These are phyloP conservation scores for Carallia brachiata DNA, from an alignment of 345 rosid species.

Conservation along the genomic window DNA sequence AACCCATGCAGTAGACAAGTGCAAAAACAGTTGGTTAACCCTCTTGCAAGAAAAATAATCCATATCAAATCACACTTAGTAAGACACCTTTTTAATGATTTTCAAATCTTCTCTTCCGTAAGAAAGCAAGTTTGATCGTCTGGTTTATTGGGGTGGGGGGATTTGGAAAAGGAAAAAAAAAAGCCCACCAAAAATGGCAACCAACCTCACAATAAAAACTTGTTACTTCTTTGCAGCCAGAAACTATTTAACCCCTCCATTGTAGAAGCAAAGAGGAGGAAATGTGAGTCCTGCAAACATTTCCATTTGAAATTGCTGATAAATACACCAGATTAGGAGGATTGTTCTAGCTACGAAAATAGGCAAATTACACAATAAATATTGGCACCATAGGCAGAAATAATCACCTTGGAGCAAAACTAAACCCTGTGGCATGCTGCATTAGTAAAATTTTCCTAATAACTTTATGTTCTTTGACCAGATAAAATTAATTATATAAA, in stretches of 20 bases:
- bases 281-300: constrained; percentile 73
- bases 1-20: background rate
- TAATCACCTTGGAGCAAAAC: no score
- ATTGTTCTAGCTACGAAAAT: no score
- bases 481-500: background rate
- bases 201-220: constrained; percentile 79
- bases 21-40: background rate
- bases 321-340: background rate
- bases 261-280: constrained; percentile 94
- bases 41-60: background rate
- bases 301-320: constrained; percentile 7
- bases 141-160: no score
- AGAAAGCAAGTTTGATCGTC: background rate
- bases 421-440: no score
- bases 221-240: constrained; percentile 80
- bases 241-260: constrained; percentile 88
- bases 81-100: background rate
- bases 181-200: constrained; percentile 7
- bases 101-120: constrained; percentile 7
- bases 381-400: no score
- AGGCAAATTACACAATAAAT: no score
- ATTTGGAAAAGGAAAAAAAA: no score
- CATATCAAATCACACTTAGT: background rate
- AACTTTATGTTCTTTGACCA: background rate
- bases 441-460: no score